Evolutionary conservation across 805 yeast genomes (phyloP).

Genomic region (Schizosaccharomyces cryophilus): DNA sequence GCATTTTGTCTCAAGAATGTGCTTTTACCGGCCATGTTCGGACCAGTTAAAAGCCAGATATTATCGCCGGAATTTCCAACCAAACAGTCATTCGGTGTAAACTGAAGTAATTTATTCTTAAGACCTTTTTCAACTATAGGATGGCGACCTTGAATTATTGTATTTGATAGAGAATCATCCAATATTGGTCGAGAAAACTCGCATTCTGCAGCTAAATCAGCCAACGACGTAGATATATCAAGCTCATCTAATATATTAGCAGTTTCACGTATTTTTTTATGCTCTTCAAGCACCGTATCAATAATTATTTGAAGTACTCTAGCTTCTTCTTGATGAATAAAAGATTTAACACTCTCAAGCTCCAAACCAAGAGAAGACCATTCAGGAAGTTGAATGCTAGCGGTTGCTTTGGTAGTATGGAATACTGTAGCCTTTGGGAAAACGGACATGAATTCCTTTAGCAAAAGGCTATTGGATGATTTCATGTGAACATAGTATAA

Average conservation of each 20-base stretch:
- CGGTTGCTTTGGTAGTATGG: not conserved
- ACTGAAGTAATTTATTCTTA: constrained; percentile 22
- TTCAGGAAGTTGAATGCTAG: not conserved
- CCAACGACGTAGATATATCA: constrained; percentile 54
- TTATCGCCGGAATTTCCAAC: constrained; percentile 4
- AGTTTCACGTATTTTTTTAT: constrained; percentile 20
- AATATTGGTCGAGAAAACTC: constrained; percentile 42
- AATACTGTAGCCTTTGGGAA: not conserved
- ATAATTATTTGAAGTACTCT: constrained; percentile 20
- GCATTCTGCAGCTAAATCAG: constrained; percentile 43
- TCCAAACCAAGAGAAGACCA: constrained; percentile 30
- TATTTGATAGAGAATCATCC: constrained; percentile 10
- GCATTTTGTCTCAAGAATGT: constrained; percentile 56
- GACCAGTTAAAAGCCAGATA: constrained; percentile 10
- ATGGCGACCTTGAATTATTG: constrained; percentile 49
- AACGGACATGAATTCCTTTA: not conserved
- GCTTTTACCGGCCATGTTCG: constrained; percentile 55
- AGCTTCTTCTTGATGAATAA: constrained; percentile 32
- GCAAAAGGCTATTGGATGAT: not conserved
- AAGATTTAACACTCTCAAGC: constrained; percentile 21
- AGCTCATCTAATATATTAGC: constrained; percentile 33
- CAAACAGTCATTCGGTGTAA: constrained; percentile 24
- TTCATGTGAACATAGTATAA: not conserved
- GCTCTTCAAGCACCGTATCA: constrained; percentile 5
- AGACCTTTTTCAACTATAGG: constrained; percentile 63